Evolutionary conservation across 176 grass and related monocot genomes (phyloP).

Genomic region (Zizania latifolia): DNA sequence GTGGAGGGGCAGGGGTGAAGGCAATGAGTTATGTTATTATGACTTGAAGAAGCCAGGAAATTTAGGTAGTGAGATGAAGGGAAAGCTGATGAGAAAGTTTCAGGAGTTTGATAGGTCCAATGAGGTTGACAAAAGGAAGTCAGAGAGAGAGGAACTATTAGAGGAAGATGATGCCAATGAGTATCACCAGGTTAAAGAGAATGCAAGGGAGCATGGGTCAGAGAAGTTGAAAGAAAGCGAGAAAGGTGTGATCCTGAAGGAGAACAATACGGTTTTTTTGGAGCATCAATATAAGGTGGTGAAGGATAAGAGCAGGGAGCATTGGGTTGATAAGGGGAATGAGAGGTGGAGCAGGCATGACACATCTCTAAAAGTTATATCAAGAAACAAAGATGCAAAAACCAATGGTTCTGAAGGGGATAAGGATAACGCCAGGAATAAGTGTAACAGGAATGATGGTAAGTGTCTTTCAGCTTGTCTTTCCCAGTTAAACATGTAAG

Average conservation of each 20-base stretch:
- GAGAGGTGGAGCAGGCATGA: background rate
- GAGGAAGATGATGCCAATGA: background rate
- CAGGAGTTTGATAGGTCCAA: constrained; percentile 2
- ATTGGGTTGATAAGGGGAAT: background rate
- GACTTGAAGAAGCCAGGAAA: constrained; percentile 7
- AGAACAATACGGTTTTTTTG: background rate
- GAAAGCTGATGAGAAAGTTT: background rate
- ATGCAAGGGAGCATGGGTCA: background rate
- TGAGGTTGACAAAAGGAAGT: constrained; percentile 7
- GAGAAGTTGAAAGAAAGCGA: background rate
- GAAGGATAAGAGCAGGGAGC: constrained; percentile 14
- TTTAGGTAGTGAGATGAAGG: constrained; percentile 7
- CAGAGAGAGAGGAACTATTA: background rate
- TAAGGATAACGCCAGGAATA: background rate
- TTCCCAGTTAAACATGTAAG: background rate
- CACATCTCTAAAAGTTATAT: background rate
- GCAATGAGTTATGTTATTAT: background rate
- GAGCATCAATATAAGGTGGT: constrained; percentile 2
- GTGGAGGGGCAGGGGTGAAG: background rate
- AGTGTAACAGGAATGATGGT: constrained; percentile 8
- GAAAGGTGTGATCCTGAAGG: background rate
- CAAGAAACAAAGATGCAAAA: constrained; percentile 19
- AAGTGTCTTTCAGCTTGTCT: background rate
- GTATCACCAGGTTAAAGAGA: background rate
- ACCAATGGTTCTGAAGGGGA: background rate